These are phyloP conservation scores for Macrolepiota fuliginosa DNA, from an alignment of 768 basidiomycete species.

Conservation along the genomic window DNA sequence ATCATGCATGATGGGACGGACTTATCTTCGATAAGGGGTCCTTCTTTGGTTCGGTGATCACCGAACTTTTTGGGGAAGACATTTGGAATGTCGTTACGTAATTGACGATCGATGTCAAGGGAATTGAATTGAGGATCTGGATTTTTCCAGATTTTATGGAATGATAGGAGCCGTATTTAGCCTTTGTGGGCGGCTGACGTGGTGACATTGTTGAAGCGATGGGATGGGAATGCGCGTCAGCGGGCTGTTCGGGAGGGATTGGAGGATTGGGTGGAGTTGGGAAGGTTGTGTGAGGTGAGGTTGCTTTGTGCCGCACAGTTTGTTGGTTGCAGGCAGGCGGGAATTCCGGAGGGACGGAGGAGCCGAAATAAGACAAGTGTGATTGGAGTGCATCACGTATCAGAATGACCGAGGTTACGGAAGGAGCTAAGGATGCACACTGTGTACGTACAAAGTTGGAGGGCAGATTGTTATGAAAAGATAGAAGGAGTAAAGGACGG, in stretches of 20 bases:
- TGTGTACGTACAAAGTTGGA: conserved; percentile 6
- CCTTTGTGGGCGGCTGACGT: neutral
- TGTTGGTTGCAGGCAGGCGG: neutral
- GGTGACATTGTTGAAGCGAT: neutral
- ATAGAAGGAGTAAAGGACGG: neutral
- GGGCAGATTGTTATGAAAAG: neutral
- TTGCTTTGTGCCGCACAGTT: neutral
- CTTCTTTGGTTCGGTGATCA: conserved; percentile 5
- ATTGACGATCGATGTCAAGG: neutral
- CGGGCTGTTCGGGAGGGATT: too few relatives aligned
- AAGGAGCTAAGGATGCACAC: neutral
- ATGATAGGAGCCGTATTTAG: neutral
- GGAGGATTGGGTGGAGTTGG: neutral
- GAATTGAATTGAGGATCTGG: conserved; percentile 2
- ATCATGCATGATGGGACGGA: neutral
- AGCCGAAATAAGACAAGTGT: neutral
- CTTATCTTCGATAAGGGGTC: neutral
- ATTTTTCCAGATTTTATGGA: neutral
- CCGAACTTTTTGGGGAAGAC: neutral
- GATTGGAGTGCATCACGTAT: neutral
- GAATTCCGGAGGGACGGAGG: neutral
- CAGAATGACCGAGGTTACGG: conserved; percentile 11
- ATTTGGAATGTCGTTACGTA: conserved; percentile 2
- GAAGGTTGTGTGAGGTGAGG: neutral
- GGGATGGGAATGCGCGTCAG: too few relatives aligned